Evolutionary conservation across 192 early-diverging fungal species (phyloP).

Genomic region (Entomortierella lignicola): DNA sequence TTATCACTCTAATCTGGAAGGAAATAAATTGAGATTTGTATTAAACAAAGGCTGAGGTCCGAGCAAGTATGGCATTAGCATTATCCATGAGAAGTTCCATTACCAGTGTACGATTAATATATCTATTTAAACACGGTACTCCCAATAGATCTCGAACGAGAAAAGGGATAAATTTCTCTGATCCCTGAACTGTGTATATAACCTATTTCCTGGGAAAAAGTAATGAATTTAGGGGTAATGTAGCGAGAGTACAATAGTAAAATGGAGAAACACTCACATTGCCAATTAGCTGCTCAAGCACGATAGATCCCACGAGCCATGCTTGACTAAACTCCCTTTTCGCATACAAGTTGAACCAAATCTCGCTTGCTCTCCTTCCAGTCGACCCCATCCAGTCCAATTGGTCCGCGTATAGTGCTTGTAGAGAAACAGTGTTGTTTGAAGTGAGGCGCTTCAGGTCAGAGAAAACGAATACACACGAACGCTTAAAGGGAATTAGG

Average conservation of each 20-base stretch:
- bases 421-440: background rate
- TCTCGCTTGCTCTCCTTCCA: conserved; percentile 1
- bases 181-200: conserved; percentile 24
- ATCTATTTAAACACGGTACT: conserved; percentile 24
- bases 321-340: conserved; percentile 26
- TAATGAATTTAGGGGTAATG: too few species aligned
- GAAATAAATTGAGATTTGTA: background rate
- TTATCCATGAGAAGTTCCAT: background rate
- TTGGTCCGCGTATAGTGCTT: background rate
- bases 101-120: conserved; percentile 26
- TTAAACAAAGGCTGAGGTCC: background rate
- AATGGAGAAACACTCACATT: too few species aligned
- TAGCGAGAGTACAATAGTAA: too few species aligned
- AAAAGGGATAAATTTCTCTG: conserved; percentile 38
- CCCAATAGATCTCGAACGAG: conserved; percentile 28
- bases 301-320: conserved; percentile 42
- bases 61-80: too few species aligned
- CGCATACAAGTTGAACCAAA: conserved; percentile 27
- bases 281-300: conserved; percentile 39
- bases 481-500: conserved; percentile 4
- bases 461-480: background rate
- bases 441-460: background rate
- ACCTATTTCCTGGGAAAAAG: conserved; percentile 3
- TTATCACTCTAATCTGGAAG: conserved; percentile 18
- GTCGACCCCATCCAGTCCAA: conserved; percentile 13